Evolutionary conservation across 1,284 basidiomycete genomes (phyloP).

Genomic region (Ceratobasidium sp.): DNA sequence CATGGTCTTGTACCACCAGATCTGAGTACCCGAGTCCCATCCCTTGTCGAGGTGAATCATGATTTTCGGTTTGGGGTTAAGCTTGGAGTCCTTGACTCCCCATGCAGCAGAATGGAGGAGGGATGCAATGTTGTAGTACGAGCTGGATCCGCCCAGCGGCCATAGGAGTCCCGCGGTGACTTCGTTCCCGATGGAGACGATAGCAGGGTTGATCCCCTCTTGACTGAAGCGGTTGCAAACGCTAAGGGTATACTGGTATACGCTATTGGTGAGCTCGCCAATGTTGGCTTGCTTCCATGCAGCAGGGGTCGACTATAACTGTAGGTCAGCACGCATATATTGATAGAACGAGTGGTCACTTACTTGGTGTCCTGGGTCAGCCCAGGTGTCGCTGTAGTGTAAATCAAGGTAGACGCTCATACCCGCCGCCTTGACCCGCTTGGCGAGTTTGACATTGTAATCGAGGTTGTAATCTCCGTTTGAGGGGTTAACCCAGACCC

Average conservation of each 20-base stretch:
- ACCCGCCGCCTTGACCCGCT: conserved; percentile 62
- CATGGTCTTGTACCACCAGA: conserved; percentile 60
- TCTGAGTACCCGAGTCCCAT: conserved; percentile 59
- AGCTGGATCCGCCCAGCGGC: conserved; percentile 64
- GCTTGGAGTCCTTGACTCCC: conserved; percentile 54
- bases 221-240: conserved; percentile 31
- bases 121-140: conserved; percentile 62
- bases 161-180: conserved; percentile 63
- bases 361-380: conserved; percentile 40
- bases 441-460: conserved; percentile 63
- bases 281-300: conserved; percentile 61
- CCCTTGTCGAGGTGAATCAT: conserved; percentile 70
- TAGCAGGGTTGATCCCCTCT: conserved; percentile 46
- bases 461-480: conserved; percentile 56
- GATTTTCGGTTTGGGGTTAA: conserved; percentile 56
- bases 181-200: conserved; percentile 41
- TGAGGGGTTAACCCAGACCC: conserved; percentile 64
- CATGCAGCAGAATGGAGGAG: conserved; percentile 64
- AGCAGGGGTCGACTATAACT: conserved; percentile 57
- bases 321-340: neutral
- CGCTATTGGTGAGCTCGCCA: conserved; percentile 48
- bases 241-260: conserved; percentile 36
- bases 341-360: conserved; percentile 9
- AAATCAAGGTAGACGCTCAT: conserved; percentile 65
- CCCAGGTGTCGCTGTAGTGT: conserved; percentile 70